Conservation (phyloP, 768 basidiomycete genomes). For the Rhodotorula kratochvilovae region DNA sequence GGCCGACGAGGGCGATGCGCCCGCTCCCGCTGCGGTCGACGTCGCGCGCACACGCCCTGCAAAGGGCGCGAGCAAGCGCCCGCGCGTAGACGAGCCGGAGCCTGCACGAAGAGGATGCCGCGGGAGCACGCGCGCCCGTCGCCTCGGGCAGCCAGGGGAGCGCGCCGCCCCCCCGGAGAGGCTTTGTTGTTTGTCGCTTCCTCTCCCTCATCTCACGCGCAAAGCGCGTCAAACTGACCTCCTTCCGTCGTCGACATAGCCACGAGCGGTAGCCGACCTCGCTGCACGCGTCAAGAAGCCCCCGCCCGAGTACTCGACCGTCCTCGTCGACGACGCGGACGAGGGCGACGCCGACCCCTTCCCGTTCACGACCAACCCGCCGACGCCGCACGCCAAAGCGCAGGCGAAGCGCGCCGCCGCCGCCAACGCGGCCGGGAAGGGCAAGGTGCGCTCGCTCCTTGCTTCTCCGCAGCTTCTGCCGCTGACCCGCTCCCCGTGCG, state of each 20-base stretch:
- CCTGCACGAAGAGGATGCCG: neutral
- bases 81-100: neutral
- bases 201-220: neutral
- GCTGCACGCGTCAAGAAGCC: conserved; percentile 19
- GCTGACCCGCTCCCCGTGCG: neutral
- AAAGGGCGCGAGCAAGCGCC: neutral
- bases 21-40: no score
- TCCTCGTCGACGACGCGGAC: conserved; percentile 12
- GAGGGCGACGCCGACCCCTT: conserved; percentile 20
- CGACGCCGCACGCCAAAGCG: conserved; percentile 15
- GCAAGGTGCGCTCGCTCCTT: neutral
- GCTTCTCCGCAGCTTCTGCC: no score
- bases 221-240: neutral
- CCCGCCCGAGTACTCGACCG: conserved; percentile 4
- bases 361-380: conserved; percentile 33
- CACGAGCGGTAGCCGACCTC: conserved; percentile 22
- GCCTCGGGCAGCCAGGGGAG: neutral
- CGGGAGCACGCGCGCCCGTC: neutral
- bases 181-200: conserved; percentile 17
- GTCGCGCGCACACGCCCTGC: neutral
- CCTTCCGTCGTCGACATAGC: neutral
- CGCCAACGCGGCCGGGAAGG: neutral
- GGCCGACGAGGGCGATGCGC: neutral
- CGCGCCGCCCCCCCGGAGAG: conserved; percentile 2
- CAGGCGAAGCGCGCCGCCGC: neutral